Percentiles rank a stretch among this genome's conserved stretches.
Evolutionary conservation across 306 rosid genomes (phyloP).

Genomic region (Medicago arabica): DNA sequence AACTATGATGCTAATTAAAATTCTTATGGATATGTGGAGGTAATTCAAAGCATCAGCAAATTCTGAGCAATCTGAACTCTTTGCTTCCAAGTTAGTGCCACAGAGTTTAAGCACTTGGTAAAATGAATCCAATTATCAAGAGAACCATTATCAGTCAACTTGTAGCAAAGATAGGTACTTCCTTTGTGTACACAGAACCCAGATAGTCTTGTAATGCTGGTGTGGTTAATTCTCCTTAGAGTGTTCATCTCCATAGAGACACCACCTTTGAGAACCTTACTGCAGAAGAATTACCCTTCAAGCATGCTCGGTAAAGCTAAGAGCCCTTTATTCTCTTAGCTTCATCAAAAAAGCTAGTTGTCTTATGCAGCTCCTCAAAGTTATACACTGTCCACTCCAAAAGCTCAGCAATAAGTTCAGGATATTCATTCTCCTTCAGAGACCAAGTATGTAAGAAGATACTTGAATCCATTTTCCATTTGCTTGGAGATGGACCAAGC

Average conservation of each 20-base stretch:
- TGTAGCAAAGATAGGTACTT: constrained; percentile 67
- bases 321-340: constrained; percentile 59
- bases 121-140: constrained; percentile 56
- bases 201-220: constrained; percentile 67
- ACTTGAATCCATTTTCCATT: neutral
- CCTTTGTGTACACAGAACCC: constrained; percentile 71
- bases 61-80: constrained; percentile 74
- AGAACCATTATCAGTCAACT: constrained; percentile 66
- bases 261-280: constrained; percentile 70
- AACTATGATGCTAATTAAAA: constrained; percentile 26
- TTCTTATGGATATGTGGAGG: constrained; percentile 72
- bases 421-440: neutral
- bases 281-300: constrained; percentile 70
- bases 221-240: constrained; percentile 66
- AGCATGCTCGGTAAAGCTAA: constrained; percentile 57
- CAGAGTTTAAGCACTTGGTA: neutral
- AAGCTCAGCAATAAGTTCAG: neutral
- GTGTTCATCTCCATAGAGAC: constrained; percentile 66
- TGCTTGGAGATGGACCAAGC: neutral
- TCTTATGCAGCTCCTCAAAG: constrained; percentile 54
- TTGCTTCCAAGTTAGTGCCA: constrained; percentile 58
- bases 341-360: constrained; percentile 57
- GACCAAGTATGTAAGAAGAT: neutral
- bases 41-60: constrained; percentile 63
- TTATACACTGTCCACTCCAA: constrained; percentile 47